Evolutionary conservation across 2,329 filamentous ascomycete species (phyloP).

Genomic region (Colletotrichum liaoningense): DNA sequence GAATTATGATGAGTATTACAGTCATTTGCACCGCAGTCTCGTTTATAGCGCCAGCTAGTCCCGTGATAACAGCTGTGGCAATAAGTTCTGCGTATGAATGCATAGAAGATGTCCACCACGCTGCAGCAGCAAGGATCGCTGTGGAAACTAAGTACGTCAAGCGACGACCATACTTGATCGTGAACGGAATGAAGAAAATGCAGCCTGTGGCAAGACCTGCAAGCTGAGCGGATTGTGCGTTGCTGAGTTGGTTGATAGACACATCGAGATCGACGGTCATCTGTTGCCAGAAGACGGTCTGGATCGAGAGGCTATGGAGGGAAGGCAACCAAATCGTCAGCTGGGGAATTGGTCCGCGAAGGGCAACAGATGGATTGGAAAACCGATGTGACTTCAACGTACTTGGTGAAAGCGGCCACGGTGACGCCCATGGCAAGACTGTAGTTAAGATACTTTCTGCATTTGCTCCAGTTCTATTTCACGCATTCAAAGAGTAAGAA

Average conservation of each 20-base stretch:
- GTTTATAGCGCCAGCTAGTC: constrained; percentile 50
- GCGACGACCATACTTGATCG: constrained; percentile 49
- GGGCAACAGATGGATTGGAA: not conserved
- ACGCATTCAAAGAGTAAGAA: not conserved
- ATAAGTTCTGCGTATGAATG: constrained; percentile 28
- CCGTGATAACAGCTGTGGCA: constrained; percentile 40
- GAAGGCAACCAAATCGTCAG: not conserved
- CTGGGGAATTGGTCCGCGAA: not conserved
- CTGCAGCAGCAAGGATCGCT: constrained; percentile 29
- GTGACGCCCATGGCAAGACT: constrained; percentile 42
- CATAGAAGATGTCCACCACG: constrained; percentile 33
- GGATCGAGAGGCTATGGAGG: constrained; percentile 34
- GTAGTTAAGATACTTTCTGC: constrained; percentile 45
- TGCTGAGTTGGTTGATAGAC: constrained; percentile 40
- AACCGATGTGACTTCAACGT: not conserved
- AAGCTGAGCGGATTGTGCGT: constrained; percentile 42
- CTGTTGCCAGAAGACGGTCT: constrained; percentile 47
- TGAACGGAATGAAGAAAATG: constrained; percentile 48
- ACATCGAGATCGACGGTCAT: constrained; percentile 46
- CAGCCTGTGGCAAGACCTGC: constrained; percentile 48
- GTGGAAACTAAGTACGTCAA: constrained; percentile 43
- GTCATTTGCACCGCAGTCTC: constrained; percentile 53
- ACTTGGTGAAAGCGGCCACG: constrained; percentile 44
- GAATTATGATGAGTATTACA: not conserved
- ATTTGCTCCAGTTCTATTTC: constrained; percentile 44